Conservation (phyloP, 2,329 filamentous ascomycete species). For the Apiospora sp. region DNA sequence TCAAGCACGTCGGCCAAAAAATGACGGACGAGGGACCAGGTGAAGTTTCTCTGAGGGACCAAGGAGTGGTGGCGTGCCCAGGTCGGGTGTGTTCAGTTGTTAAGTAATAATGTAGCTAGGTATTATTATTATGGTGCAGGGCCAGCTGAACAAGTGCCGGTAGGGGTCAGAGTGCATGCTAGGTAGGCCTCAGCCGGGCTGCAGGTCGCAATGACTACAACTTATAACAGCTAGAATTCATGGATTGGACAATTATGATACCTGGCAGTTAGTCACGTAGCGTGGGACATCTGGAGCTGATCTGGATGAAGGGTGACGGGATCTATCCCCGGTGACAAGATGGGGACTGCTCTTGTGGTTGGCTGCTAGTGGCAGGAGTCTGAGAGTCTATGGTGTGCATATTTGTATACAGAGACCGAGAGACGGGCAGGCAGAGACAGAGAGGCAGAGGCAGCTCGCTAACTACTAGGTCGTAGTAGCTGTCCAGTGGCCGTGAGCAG, state of each 20-base stretch:
- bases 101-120: neutral
- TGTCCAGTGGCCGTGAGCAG: neutral
- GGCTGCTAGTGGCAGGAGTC: conserved; percentile 1
- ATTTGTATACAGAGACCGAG: neutral
- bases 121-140: conserved; percentile 2
- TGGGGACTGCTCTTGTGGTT: neutral
- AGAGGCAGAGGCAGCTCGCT: neutral
- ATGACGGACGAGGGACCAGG: conserved; percentile 15
- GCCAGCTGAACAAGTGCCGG: conserved; percentile 19
- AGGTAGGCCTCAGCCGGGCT: conserved; percentile 16
- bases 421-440: neutral
- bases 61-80: conserved; percentile 20
- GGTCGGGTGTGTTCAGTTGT: neutral
- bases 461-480: neutral
- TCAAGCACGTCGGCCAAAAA: conserved; percentile 7
- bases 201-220: conserved; percentile 8
- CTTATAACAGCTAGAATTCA: neutral
- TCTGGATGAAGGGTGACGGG: neutral
- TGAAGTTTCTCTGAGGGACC: conserved; percentile 13
- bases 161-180: conserved; percentile 13
- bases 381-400: conserved; percentile 4
- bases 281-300: neutral
- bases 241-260: neutral
- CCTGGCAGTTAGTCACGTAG: neutral
- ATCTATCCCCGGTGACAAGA: neutral